Conservation (phyloP, 2,329 filamentous ascomycete genomes). For the Lecanicillium sp. region DNA sequence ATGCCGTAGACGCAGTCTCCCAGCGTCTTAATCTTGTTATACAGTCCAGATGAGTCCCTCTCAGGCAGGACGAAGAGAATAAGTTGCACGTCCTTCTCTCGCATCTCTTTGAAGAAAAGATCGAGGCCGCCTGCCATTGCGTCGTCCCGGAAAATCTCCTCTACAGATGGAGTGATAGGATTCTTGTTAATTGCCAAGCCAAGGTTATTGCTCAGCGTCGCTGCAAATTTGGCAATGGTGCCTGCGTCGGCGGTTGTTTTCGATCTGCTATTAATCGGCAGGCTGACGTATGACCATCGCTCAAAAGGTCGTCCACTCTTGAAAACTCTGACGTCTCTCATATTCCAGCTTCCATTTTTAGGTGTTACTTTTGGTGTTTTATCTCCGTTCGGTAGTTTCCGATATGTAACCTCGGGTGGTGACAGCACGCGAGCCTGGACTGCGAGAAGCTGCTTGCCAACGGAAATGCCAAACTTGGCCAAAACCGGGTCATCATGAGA, state of each 20-base stretch:
- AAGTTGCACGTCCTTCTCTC: conserved; percentile 31
- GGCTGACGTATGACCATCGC: conserved; percentile 42
- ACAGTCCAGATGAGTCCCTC: conserved; percentile 42
- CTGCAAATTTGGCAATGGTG: conserved; percentile 24
- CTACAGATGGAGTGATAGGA: conserved; percentile 10
- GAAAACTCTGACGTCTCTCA: conserved; percentile 48
- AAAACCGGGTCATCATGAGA: conserved; percentile 43
- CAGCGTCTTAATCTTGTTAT: conserved; percentile 58
- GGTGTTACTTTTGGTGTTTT: conserved; percentile 21
- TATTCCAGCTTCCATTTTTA: conserved; percentile 60
- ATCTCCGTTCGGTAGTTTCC: conserved; percentile 13
- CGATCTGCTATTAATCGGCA: conserved; percentile 15
- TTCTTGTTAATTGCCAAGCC: conserved; percentile 29
- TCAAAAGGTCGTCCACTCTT: conserved; percentile 36
- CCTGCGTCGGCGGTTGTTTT: neutral
- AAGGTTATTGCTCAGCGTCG: conserved; percentile 24
- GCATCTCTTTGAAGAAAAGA: conserved; percentile 22
- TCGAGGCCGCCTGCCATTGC: conserved; percentile 15
- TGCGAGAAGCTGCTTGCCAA: conserved; percentile 56
- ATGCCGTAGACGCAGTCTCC: conserved; percentile 62
- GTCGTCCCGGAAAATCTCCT: conserved; percentile 4
- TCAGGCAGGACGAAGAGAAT: conserved; percentile 53
- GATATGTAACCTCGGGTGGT: conserved; percentile 54
- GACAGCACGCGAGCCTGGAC: conserved; percentile 62
- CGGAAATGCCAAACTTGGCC: conserved; percentile 52